These are phyloP conservation scores for Termitomyces titanicus DNA, from an alignment of 768 basidiomycete genomes.

Conservation along the genomic window DNA sequence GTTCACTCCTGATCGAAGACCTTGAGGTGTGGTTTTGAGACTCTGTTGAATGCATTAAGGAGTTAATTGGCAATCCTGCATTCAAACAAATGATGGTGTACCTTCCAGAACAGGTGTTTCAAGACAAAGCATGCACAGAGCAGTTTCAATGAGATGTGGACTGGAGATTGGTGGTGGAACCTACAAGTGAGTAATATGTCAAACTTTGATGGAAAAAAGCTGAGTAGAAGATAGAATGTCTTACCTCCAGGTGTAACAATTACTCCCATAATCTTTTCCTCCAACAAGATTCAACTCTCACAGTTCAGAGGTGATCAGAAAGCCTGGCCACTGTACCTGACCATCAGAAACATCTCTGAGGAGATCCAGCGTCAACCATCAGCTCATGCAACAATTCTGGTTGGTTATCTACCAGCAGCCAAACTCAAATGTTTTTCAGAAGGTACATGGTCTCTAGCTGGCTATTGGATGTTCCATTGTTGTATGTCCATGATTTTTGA, in stretches of 20 bases:
- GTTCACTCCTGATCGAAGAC: not conserved
- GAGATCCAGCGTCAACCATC: not conserved
- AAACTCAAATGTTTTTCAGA: no score
- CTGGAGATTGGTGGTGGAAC: slow-evolving; percentile 18
- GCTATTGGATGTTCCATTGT: no score
- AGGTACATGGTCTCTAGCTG: no score
- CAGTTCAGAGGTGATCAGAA: not conserved
- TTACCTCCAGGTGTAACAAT: not conserved
- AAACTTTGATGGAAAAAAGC: slow-evolving; percentile 3
- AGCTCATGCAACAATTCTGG: no score
- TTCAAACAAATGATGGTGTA: not conserved
- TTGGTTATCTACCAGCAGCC: no score
- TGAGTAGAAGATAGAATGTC: not conserved
- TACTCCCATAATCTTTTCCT: not conserved
- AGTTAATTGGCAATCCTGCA: not conserved
- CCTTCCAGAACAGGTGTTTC: not conserved
- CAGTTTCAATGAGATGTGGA: slow-evolving; percentile 12
- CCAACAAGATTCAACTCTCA: not conserved
- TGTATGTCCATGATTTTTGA: no score
- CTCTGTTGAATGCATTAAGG: not conserved
- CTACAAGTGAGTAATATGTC: not conserved
- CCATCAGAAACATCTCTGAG: slow-evolving; percentile 6
- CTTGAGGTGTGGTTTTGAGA: not conserved
- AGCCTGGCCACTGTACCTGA: slow-evolving; percentile 15
- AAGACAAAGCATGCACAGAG: not conserved